These are phyloP conservation scores for Geranomyces michiganensis DNA, from an alignment of 192 early-diverging fungal species.

Conservation along the genomic window DNA sequence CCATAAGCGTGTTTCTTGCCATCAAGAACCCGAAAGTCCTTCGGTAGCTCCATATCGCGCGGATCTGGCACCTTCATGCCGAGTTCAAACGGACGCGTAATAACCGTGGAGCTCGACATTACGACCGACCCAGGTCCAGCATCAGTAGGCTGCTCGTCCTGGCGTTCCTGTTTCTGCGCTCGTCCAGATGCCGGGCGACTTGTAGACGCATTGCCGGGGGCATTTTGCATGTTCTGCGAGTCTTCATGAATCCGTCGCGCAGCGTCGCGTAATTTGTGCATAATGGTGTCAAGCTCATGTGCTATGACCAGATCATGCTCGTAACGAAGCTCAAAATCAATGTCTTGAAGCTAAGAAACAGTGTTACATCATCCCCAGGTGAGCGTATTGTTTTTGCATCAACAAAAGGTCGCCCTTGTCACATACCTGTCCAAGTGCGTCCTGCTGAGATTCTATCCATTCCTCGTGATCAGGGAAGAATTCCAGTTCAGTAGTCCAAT, in stretches of 20 bases:
- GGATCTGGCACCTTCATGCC: slow-evolving; percentile 52
- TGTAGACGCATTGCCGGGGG: slow-evolving; percentile 32
- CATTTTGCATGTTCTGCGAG: neutral
- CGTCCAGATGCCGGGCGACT: slow-evolving; percentile 24
- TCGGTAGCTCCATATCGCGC: slow-evolving; percentile 27
- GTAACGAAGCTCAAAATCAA: slow-evolving; percentile 55
- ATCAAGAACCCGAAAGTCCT: slow-evolving; percentile 49
- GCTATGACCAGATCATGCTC: slow-evolving; percentile 51
- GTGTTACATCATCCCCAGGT: neutral
- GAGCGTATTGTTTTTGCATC: slow-evolving; percentile 6
- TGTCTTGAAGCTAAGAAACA: slow-evolving; percentile 33
- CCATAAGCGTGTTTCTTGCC: slow-evolving; percentile 54
- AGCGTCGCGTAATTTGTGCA: slow-evolving; percentile 45
- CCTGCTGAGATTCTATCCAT: slow-evolving; percentile 44
- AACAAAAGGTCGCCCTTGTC: neutral
- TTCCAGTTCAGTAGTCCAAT: slow-evolving; percentile 44
- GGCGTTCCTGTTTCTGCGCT: neutral
- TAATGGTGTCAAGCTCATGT: slow-evolving; percentile 46
- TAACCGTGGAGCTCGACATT: neutral
- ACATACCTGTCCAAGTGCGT: slow-evolving; percentile 32
- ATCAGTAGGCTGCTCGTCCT: neutral
- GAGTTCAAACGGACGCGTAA: slow-evolving; percentile 44
- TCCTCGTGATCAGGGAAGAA: slow-evolving; percentile 44
- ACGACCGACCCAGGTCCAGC: neutral
- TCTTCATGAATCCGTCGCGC: slow-evolving; percentile 48